These are phyloP conservation scores for Vigna unguiculata DNA, from an alignment of 306 rosid species.

Conservation along the genomic window DNA sequence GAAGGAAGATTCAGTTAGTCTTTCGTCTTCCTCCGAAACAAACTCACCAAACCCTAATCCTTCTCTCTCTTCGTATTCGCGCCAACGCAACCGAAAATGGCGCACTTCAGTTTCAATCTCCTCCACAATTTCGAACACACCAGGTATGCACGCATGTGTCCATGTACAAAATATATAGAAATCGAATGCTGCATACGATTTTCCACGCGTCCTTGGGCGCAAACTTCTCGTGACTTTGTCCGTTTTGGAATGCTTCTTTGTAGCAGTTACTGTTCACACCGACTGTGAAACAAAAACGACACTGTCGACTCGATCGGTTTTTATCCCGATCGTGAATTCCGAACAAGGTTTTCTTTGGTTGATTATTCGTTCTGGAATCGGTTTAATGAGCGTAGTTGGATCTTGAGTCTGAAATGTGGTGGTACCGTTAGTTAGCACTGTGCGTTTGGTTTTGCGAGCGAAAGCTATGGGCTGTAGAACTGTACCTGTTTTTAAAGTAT, in stretches of 20 bases:
- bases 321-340: background rate
- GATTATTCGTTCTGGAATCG: conserved; percentile 18
- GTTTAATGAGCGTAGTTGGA: conserved; percentile 35
- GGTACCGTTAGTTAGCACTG: conserved; percentile 50
- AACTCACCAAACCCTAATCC: conserved; percentile 41
- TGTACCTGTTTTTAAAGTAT: conserved; percentile 68
- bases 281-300: background rate
- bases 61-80: conserved; percentile 29
- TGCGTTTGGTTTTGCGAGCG: conserved; percentile 47
- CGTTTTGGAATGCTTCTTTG: conserved; percentile 50
- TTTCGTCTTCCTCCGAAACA: conserved; percentile 47
- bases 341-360: conserved; percentile 16
- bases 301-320: background rate
- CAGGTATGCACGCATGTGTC: conserved; percentile 49
- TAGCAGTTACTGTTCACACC: conserved; percentile 8
- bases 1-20: conserved; percentile 30
- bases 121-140: conserved; percentile 61
- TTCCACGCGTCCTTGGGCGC: conserved; percentile 57
- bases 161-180: background rate
- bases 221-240: conserved; percentile 38
- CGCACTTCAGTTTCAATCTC: conserved; percentile 59
- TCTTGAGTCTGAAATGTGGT: conserved; percentile 50
- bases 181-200: background rate
- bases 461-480: conserved; percentile 75
- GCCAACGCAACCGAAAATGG: conserved; percentile 52